phyloP scores from a whole-genome alignment of 2,329 filamentous ascomycete genomes.

The Ophiostoma pallidulum region DNA sequence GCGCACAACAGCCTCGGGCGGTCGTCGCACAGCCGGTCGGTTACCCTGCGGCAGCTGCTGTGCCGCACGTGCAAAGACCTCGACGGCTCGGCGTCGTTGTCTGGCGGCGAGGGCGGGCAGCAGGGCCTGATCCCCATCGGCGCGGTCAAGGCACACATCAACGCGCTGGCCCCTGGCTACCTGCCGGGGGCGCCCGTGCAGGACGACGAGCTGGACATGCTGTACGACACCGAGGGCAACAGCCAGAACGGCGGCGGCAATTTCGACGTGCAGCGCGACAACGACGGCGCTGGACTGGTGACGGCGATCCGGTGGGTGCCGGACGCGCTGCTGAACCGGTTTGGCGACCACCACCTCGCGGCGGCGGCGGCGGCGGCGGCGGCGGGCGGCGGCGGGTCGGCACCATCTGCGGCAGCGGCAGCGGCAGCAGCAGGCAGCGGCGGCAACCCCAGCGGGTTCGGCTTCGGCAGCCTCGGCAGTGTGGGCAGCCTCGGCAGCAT shows the following conservation, averaged over 20 bases:
- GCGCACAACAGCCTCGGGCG: slow-evolving; percentile 28
- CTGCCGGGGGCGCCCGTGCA: slow-evolving; percentile 31
- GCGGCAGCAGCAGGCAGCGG: slow-evolving; percentile 37
- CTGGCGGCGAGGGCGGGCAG: slow-evolving; percentile 31
- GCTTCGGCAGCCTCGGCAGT: not conserved
- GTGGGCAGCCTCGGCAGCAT: slow-evolving; percentile 1
- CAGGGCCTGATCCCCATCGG: slow-evolving; percentile 55
- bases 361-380: slow-evolving; percentile 33
- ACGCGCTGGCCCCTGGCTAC: slow-evolving; percentile 30
- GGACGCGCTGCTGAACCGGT: slow-evolving; percentile 27
- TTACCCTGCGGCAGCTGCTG: slow-evolving; percentile 62
- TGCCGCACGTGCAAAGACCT: slow-evolving; percentile 68
- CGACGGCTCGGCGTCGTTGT: slow-evolving; percentile 13
- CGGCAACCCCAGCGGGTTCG: no score
- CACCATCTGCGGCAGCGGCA: not conserved
- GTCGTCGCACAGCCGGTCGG: slow-evolving; percentile 51
- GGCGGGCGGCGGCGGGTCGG: not conserved
- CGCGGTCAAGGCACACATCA: slow-evolving; percentile 56
- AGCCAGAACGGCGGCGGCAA: slow-evolving; percentile 79
- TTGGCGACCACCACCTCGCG: no score
- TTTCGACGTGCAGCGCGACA: slow-evolving; percentile 58
- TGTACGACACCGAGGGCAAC: slow-evolving; percentile 88
- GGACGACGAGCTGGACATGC: slow-evolving; percentile 63
- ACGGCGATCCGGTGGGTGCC: slow-evolving; percentile 46
- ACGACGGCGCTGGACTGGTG: slow-evolving; percentile 26